These are phyloP conservation scores for Clonostachys rosea DNA, from an alignment of 2,329 filamentous ascomycete species.

Conservation along the genomic window DNA sequence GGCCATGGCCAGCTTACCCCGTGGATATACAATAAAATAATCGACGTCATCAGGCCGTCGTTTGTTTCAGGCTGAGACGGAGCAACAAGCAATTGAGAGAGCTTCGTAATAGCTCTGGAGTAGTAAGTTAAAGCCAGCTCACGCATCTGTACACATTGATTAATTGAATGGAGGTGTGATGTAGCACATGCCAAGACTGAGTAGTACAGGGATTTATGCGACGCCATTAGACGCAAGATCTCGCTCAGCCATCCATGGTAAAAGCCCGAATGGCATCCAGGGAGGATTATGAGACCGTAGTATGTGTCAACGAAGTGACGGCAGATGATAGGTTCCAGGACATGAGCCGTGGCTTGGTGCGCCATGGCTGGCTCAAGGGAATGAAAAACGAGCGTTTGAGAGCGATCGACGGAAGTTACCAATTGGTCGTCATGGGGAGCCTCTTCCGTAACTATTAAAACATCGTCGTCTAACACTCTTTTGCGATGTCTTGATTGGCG, in stretches of 20 bases:
- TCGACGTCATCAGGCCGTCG: conserved; percentile 13
- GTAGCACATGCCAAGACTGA: conserved; percentile 18
- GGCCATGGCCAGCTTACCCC: conserved; percentile 8
- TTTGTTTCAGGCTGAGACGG: conserved; percentile 8
- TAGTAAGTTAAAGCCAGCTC: conserved; percentile 13
- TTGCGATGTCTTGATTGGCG: neutral
- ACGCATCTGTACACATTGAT: conserved; percentile 8
- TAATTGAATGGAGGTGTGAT: conserved; percentile 12
- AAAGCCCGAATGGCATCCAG: conserved; percentile 17
- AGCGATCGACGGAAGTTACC: neutral
- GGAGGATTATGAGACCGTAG: conserved; percentile 14
- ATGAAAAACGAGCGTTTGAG: neutral
- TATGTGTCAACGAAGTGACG: conserved; percentile 12
- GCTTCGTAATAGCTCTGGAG: conserved; percentile 9
- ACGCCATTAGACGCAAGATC: conserved; percentile 16
- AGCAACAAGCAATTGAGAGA: conserved; percentile 7
- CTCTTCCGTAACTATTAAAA: neutral
- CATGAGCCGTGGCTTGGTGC: conserved; percentile 1
- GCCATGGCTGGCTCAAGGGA: conserved; percentile 1
- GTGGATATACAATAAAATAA: conserved; percentile 15
- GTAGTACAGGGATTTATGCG: conserved; percentile 16
- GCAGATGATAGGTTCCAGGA: conserved; percentile 7
- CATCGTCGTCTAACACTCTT: neutral
- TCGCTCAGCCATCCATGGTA: conserved; percentile 18
- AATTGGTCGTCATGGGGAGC: neutral